These are phyloP conservation scores for Epichloe bromicola DNA, from an alignment of 2,329 filamentous ascomycete species.

Conservation along the genomic window DNA sequence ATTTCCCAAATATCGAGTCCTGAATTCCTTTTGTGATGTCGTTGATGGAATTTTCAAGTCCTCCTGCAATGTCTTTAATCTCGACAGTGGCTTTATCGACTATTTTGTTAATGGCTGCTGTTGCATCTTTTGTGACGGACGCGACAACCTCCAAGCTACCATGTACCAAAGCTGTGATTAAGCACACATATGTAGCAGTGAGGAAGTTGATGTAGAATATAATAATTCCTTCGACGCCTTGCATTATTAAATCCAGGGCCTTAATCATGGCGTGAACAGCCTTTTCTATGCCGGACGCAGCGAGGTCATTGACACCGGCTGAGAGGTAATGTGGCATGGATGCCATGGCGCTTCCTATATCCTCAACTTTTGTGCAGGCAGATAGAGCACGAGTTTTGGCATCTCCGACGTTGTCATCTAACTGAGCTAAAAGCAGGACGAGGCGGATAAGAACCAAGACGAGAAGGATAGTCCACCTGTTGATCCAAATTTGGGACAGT, in stretches of 20 bases:
- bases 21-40: constrained; percentile 32
- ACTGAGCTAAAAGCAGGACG: constrained; percentile 58
- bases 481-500: constrained; percentile 93
- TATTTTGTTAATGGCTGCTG: constrained; percentile 34
- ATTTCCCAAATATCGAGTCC: constrained; percentile 36
- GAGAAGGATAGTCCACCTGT: constrained; percentile 88
- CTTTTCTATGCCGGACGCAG: constrained; percentile 66
- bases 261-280: constrained; percentile 68
- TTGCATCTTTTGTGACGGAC: constrained; percentile 38
- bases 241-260: constrained; percentile 66
- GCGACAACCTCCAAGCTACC: constrained; percentile 61
- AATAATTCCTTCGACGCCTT: constrained; percentile 73
- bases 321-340: constrained; percentile 97
- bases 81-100: constrained; percentile 42
- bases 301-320: constrained; percentile 73
- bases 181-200: constrained; percentile 78
- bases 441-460: constrained; percentile 73
- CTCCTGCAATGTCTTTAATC: constrained; percentile 44
- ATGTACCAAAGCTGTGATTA: constrained; percentile 72
- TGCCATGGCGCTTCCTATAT: constrained; percentile 86
- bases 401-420: constrained; percentile 60
- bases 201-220: constrained; percentile 88
- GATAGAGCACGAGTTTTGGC: constrained; percentile 74
- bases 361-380: constrained; percentile 85
- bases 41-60: constrained; percentile 34